Evolutionary conservation across 805 yeast genomes (phyloP).

Genomic region (Lipomyces anomalus): DNA sequence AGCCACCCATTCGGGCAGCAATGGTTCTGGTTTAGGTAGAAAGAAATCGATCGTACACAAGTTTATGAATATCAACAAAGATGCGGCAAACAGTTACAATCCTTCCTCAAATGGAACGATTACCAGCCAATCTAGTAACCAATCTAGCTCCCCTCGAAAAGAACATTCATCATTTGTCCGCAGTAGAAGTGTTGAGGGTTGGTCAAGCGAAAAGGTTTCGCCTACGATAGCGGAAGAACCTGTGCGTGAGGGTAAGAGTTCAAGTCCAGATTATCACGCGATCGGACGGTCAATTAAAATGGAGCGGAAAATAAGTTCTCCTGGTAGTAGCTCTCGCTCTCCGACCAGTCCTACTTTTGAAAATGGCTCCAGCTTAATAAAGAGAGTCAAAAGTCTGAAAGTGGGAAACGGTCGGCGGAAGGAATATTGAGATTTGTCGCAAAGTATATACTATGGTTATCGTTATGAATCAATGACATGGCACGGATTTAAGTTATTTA

Average conservation of each 20-base stretch:
- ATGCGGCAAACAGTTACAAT: constrained; percentile 13
- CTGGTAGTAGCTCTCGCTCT: constrained; percentile 10
- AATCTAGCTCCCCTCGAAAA: too few relatives aligned
- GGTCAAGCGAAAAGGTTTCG: constrained; percentile 12
- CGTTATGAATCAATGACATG: too few relatives aligned
- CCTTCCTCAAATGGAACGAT: constrained; percentile 21
- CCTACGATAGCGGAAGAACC: constrained; percentile 3
- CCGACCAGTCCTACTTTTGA: constrained; percentile 23
- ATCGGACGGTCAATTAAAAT: background rate
- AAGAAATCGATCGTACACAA: constrained; percentile 79
- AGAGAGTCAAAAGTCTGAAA: constrained; percentile 84
- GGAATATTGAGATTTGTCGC: background rate
- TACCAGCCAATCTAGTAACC: background rate
- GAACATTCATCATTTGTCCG: too few relatives aligned
- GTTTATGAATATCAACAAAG: constrained; percentile 38
- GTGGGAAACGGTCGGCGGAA: constrained; percentile 45
- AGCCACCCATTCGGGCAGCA: constrained; percentile 29
- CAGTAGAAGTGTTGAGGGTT: too few relatives aligned
- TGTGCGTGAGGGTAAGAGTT: background rate
- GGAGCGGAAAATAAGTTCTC: constrained; percentile 1
- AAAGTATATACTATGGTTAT: too few relatives aligned
- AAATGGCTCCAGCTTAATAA: constrained; percentile 54
- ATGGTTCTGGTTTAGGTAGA: constrained; percentile 54
- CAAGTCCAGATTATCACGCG: constrained; percentile 1
- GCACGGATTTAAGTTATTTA: too few relatives aligned